Conservation (phyloP, 2,329 filamentous ascomycete genomes). For the Ceratocystis smalleyi region DNA sequence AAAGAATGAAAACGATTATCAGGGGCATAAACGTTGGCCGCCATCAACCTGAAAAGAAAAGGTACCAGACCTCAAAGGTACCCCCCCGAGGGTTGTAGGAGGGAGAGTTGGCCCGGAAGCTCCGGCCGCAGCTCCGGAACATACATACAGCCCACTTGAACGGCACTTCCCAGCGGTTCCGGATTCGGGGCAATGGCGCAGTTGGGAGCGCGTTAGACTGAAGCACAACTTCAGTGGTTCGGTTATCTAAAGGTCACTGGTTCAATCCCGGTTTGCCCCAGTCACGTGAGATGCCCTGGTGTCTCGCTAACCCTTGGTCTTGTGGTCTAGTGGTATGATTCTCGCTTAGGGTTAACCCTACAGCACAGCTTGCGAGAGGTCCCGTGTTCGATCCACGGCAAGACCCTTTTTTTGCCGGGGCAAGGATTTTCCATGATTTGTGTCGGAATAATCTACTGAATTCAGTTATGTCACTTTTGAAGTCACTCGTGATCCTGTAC, state of each 20-base stretch:
- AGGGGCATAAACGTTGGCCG: neutral
- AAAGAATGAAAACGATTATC: too few relatives aligned
- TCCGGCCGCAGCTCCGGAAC: neutral
- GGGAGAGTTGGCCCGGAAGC: neutral
- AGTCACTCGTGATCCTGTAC: too few relatives aligned
- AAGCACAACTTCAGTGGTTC: slow-evolving; percentile 16
- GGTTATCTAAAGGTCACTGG: slow-evolving; percentile 17
- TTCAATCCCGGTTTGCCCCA: slow-evolving; percentile 18
- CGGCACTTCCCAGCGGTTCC: neutral
- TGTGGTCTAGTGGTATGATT: slow-evolving; percentile 56
- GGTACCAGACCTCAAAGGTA: too few relatives aligned
- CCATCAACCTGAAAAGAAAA: neutral
- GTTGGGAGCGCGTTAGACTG: slow-evolving; percentile 17
- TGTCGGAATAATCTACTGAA: too few relatives aligned
- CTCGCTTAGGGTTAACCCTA: slow-evolving; percentile 46
- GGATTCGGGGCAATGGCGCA: slow-evolving; percentile 15
- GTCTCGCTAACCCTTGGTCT: slow-evolving; percentile 23
- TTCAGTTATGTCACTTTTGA: too few relatives aligned
- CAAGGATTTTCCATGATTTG: too few relatives aligned
- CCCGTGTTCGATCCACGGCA: slow-evolving; percentile 20
- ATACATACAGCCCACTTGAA: neutral
- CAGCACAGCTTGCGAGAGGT: slow-evolving; percentile 20
- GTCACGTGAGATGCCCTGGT: neutral
- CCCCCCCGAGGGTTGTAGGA: neutral
- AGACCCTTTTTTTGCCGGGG: slow-evolving; percentile 16